Percentiles rank a stretch among this genome's conserved stretches.
phyloP scores from a whole-genome alignment of 371 early-diverging fungal species.

The Mucor mucedo region DNA sequence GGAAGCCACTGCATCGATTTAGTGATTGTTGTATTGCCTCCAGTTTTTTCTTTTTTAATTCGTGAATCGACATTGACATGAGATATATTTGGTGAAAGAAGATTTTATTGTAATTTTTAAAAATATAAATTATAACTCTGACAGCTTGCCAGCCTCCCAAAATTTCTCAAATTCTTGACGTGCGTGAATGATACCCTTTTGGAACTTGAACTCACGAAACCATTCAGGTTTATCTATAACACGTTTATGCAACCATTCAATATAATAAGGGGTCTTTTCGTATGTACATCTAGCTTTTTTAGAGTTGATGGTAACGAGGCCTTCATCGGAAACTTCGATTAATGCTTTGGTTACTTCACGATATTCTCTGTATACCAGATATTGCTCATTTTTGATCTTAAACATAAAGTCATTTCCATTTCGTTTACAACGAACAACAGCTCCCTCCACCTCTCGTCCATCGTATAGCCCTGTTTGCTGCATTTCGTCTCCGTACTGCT shows the following conservation, averaged over 20 bases:
- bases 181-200: conserved; percentile 81
- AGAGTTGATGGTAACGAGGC: not conserved
- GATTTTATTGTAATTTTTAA: not conserved
- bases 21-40: not conserved
- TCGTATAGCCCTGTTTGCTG: conserved; percentile 65
- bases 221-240: conserved; percentile 67
- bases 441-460: conserved; percentile 82
- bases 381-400: conserved; percentile 94
- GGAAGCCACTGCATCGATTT: not conserved
- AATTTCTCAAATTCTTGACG: conserved; percentile 72
- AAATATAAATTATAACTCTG: not conserved
- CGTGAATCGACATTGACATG: conserved; percentile 5
- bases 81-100: not conserved
- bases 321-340: conserved; percentile 29
- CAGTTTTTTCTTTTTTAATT: conserved; percentile 5
- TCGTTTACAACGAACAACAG: conserved; percentile 84
- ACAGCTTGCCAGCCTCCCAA: conserved; percentile 10
- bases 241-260: conserved; percentile 75
- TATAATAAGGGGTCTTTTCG: conserved; percentile 71
- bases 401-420: conserved; percentile 67
- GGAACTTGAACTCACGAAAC: conserved; percentile 67
- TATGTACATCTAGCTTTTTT: conserved; percentile 22
- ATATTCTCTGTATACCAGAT: conserved; percentile 94
- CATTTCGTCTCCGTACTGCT: conserved; percentile 68
- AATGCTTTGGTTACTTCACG: conserved; percentile 84